Evolutionary conservation across 495 filamentous ascomycete species (phyloP), one percentile per base, ranked within the genome.

Genomic region (Trichoderma erinaceum): DNA sequence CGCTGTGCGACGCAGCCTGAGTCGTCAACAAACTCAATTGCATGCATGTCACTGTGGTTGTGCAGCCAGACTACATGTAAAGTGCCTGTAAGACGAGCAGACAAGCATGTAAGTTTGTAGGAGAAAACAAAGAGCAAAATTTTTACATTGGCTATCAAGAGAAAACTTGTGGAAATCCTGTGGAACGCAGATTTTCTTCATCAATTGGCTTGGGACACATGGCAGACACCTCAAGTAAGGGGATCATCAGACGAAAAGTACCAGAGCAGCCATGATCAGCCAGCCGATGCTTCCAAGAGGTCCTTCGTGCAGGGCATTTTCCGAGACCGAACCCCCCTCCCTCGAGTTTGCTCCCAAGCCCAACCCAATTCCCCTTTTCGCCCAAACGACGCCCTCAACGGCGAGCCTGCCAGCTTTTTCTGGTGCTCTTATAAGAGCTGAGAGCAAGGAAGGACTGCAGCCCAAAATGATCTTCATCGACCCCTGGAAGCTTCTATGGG

Each of bases 401-500:
- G 35, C 35, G 5, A 38, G 18, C 44, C 44, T n/a, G 12, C 44
- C 44, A 48, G 7, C 44, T 11, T 1, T 48, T 48, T 15, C 12
- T 48, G 15, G 15, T 48, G 12, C 29, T 29, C 29, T 29, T 29
- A 48, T 5, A 10, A 6, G 35, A 38, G 35, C 35, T 38, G 5
- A 48, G 18, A 56, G 50, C 21, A 23, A 56, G n/a, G 50, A 7
- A 23, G 15, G 15, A 11, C 3, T n/a, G n/a, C 56, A 21, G 56
- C 25, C 56, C 23, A 61, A 61, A 10, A 38, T 25, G 56, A 61
- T 61, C 27, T 61, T 21, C 27, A 25, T 61, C n/a, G 48, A 23
- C 56, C 56, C 56, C 56, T 61, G 56, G 56, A 61, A 61, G 29
- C 23, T 61, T 61, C 56, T 61, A 61, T 32, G 18, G 48, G 56